A percentile compares a stretch with the other conserved stretches of the same genome.
phyloP scores from a whole-genome alignment of 1,139 yeast species.

The Pichia norvegensis region DNA sequence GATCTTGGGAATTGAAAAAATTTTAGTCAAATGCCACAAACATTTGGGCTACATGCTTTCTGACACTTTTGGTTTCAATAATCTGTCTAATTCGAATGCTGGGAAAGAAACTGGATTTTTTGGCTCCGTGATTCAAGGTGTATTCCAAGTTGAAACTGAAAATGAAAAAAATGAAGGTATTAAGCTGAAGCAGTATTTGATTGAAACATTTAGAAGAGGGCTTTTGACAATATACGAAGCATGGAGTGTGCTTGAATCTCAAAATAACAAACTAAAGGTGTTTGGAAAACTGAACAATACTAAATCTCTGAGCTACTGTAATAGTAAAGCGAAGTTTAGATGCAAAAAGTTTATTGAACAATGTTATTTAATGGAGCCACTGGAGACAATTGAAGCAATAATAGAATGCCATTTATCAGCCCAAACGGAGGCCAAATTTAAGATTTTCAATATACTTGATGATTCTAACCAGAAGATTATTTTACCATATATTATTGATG shows the following conservation, averaged over 20 bases:
- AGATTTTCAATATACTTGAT: constrained; percentile 68
- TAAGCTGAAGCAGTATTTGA: constrained; percentile 45
- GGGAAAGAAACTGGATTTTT: constrained; percentile 47
- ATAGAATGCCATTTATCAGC: constrained; percentile 32
- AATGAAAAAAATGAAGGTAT: constrained; percentile 47
- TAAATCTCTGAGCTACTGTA: constrained; percentile 50
- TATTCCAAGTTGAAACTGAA: constrained; percentile 73
- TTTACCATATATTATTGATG: constrained; percentile 55
- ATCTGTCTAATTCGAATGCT: constrained; percentile 3
- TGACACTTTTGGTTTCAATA: constrained; percentile 24
- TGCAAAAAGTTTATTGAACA: constrained; percentile 62
- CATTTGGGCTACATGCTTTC: constrained; percentile 30
- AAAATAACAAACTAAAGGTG: constrained; percentile 24
- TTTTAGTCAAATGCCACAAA: constrained; percentile 55
- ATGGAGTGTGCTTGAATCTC: constrained; percentile 70
- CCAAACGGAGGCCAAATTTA: constrained; percentile 20
- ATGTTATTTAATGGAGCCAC: constrained; percentile 62
- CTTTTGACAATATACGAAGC: constrained; percentile 47
- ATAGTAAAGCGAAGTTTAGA: constrained; percentile 64
- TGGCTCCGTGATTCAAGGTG: constrained; percentile 78
- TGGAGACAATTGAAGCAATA: constrained; percentile 64
- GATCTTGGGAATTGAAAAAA: constrained; percentile 59
- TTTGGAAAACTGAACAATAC: constrained; percentile 1
- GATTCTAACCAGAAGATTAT: constrained; percentile 78
- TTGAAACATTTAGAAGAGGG: constrained; percentile 59